These are phyloP conservation scores for Cnidoscolus chayamansa DNA, from an alignment of 441 rosid genomes.

Conservation along the genomic window DNA sequence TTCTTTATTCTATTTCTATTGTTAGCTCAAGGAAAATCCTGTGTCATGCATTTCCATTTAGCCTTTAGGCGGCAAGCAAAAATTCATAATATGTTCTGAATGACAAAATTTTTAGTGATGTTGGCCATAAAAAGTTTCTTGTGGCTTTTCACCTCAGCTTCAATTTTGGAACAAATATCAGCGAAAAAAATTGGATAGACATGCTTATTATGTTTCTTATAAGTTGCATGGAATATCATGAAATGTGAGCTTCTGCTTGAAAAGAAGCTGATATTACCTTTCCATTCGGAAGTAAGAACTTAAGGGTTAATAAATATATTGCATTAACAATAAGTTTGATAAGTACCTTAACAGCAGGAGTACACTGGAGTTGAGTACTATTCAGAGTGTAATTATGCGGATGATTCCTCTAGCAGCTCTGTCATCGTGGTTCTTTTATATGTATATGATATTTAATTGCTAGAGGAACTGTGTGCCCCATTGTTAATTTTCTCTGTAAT, in stretches of 20 bases:
- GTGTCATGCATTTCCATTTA: background rate
- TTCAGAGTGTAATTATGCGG: background rate
- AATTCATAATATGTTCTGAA: background rate
- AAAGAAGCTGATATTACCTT: no score
- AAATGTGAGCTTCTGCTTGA: no score
- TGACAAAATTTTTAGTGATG: background rate
- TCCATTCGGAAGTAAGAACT: background rate
- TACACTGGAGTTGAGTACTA: background rate
- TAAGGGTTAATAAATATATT: no score
- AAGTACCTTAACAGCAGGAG: no score
- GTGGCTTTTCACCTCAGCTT: background rate
- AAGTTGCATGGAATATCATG: no score
- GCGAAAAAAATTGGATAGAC: background rate
- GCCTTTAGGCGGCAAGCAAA: background rate
- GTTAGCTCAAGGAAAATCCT: background rate
- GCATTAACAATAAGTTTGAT: no score
- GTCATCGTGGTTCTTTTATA: background rate
- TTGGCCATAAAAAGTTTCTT: background rate
- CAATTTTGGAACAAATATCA: background rate
- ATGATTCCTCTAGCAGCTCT: background rate
- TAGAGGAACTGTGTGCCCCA: background rate
- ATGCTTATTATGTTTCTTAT: background rate
- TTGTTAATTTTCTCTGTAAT: background rate
- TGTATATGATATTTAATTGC: background rate
- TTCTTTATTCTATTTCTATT: slow-evolving; percentile 4